A percentile compares a stretch with the other conserved stretches of the same genome.
Conservation (phyloP, 257 asterid species). For the Fraxinus cuspidata region DNA sequence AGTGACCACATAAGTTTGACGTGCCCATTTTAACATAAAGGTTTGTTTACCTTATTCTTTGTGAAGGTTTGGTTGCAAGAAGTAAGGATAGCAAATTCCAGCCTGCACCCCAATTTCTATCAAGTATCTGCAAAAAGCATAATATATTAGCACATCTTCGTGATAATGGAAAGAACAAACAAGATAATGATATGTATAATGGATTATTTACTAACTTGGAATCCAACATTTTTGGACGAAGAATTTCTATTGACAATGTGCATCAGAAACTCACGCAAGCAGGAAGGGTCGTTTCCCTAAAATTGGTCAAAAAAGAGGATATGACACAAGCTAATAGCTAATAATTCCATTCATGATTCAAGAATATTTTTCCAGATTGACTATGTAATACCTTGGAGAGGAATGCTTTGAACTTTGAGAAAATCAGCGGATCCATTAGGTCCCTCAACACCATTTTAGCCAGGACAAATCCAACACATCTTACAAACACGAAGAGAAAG, state of each 20-base stretch:
- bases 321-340: slow-evolving; percentile 22
- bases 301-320: slow-evolving; percentile 14
- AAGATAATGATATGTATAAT: slow-evolving; percentile 8
- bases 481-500: slow-evolving; percentile 36
- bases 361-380: slow-evolving; percentile 4
- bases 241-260: slow-evolving; percentile 55
- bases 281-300: slow-evolving; percentile 89
- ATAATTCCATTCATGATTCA: neutral
- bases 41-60: slow-evolving; percentile 63
- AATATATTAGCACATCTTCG: slow-evolving; percentile 22
- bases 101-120: slow-evolving; percentile 97
- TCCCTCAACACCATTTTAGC: slow-evolving; percentile 94
- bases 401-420: slow-evolving; percentile 86
- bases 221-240: slow-evolving; percentile 61
- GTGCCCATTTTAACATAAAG: slow-evolving; percentile 5
- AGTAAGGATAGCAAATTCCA: slow-evolving; percentile 88
- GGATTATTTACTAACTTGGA: slow-evolving; percentile 58
- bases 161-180: slow-evolving; percentile 21
- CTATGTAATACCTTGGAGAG: slow-evolving; percentile 65
- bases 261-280: slow-evolving; percentile 90
- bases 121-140: slow-evolving; percentile 73
- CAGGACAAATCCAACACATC: slow-evolving; percentile 94
- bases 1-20: slow-evolving; percentile 5
- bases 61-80: slow-evolving; percentile 79
- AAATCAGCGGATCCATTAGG: slow-evolving; percentile 82